These are phyloP conservation scores for Tephrocybe sp. DNA, from an alignment of 768 basidiomycete species.

Conservation along the genomic window DNA sequence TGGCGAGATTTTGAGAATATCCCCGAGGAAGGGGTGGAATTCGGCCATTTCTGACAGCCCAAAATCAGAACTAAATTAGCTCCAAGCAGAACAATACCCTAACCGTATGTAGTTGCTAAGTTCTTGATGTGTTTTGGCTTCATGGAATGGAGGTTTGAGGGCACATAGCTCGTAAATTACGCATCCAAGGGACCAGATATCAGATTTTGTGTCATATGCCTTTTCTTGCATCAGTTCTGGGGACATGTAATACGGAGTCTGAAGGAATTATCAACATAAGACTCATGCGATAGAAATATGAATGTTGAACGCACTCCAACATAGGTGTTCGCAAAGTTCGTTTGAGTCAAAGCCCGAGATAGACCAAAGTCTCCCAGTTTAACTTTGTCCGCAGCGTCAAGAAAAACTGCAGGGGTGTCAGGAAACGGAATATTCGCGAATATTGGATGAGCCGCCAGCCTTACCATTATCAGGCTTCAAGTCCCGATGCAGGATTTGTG, in stretches of 20 bases:
- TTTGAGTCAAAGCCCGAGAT: conserved; percentile 86
- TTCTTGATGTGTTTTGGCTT: conserved; percentile 88
- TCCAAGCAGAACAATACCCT: conserved; percentile 13
- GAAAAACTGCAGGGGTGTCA: conserved; percentile 64
- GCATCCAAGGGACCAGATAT: conserved; percentile 98
- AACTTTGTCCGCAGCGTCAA: conserved; percentile 80
- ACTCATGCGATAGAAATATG: neutral
- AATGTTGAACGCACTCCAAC: conserved; percentile 72
- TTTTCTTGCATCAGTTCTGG: conserved; percentile 98
- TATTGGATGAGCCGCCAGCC: too few relatives aligned
- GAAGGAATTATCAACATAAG: neutral
- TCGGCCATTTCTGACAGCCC: conserved; percentile 64
- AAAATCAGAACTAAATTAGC: neutral
- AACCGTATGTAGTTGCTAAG: conserved; percentile 80
- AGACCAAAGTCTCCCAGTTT: conserved; percentile 98
- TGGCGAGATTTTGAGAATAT: conserved; percentile 71
- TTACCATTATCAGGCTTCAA: conserved; percentile 96
- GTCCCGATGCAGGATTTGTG: conserved; percentile 90
- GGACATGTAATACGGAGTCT: conserved; percentile 99
- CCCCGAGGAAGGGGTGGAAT: conserved; percentile 87
- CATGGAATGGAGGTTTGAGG: conserved; percentile 89
- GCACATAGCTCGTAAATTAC: conserved; percentile 96
- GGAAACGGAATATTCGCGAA: neutral
- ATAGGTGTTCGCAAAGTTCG: conserved; percentile 93
- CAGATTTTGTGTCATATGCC: conserved; percentile 95